Evolutionary conservation across 129 eudicot species (phyloP).

Genomic region (Cynara cardunculus): DNA sequence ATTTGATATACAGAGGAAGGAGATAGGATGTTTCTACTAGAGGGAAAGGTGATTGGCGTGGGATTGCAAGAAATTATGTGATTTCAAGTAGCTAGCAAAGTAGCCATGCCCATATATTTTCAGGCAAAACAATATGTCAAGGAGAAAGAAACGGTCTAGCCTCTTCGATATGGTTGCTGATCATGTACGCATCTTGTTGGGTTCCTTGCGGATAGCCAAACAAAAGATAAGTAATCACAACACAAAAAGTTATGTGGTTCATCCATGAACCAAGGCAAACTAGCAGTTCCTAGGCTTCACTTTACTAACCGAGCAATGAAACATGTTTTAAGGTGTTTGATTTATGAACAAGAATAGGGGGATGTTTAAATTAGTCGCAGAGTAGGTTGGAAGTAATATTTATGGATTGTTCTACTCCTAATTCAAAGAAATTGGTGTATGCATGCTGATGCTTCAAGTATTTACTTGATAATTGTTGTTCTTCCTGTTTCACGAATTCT

Average conservation of each 20-base stretch:
- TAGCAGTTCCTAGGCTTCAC: no score
- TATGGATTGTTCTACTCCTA: no score
- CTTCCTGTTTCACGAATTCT: no score
- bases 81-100: constrained; percentile 69
- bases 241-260: background rate
- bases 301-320: no score
- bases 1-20: constrained; percentile 53
- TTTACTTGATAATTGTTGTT: no score
- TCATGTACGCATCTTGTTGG: constrained; percentile 36
- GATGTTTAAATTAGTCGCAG: no score
- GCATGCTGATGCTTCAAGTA: no score
- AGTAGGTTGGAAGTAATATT: no score
- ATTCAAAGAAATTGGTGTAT: no score
- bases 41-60: constrained; percentile 89
- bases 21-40: constrained; percentile 64
- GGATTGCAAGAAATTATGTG: constrained; percentile 61
- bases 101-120: constrained; percentile 72
- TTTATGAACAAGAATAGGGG: no score
- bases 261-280: no score
- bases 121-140: constrained; percentile 55
- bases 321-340: no score
- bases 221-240: background rate
- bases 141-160: constrained; percentile 70
- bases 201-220: background rate
- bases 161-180: constrained; percentile 59